Base-by-base conservation (phyloP, 2,329 filamentous ascomycete genomes). In the Colletotrichum truncatum region DNA sequence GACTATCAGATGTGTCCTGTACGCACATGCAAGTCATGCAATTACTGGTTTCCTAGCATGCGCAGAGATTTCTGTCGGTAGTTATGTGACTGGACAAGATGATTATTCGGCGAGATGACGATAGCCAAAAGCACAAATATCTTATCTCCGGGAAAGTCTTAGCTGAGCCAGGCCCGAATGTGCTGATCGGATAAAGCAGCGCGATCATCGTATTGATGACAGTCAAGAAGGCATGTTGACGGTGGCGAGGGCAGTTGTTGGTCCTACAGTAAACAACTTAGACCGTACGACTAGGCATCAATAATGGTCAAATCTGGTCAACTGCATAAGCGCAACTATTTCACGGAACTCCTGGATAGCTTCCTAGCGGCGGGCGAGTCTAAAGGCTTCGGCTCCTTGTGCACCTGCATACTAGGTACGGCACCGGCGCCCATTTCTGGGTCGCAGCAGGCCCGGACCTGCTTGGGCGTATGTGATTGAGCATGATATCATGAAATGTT, bases 261-360 rank as follows among this genome's bases (percentile, higher is more conserved):
- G 43, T 23, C n/a, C n/a, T n/a, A 4, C 49, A 57, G 36, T 9
- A 36, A 30, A 30, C 14, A 51, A 45, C 12, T 4, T 26, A 48
- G n/a, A 28, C 51, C 58, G 23, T 34, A 41, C 10, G 41, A 49
- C 25, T 32, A 28, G 32, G 23, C 43, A 25, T 32, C 30, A 26
- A 60, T 32, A 38, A 16, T 45, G 30, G 51, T 66, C 49, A 28
- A 26, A 60, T 57, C 14, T 34, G 55, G 60, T 23, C 36, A 45
- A 52, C 49, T 69, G 69, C 70, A 70, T 66, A 67, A 67, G 69
- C 68, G 71, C 65, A 72, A 59, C 64, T 65, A 56, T 66, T 48
- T 9, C 30, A 51, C 56, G 61, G 46, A 61, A 48, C 36, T 32
- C 41, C 48, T 53, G 61, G 55, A 54, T 32, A 21, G 23, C 14